Evolutionary conservation across 2,329 filamentous ascomycete genomes (phyloP).

Genomic region (Trichoderma asperellum): DNA sequence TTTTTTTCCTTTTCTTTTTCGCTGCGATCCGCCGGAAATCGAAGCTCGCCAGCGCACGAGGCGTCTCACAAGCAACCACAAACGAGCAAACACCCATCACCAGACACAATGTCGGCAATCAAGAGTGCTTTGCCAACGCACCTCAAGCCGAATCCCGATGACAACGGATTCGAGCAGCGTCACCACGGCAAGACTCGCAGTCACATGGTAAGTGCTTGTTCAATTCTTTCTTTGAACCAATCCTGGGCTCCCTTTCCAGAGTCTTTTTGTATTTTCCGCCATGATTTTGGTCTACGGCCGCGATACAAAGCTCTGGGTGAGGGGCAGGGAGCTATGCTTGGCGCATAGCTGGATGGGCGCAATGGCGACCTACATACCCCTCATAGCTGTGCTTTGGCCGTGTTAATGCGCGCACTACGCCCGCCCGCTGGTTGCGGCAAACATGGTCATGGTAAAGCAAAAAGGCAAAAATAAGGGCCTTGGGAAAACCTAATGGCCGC

Average conservation of each 20-base stretch:
- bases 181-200: conserved; percentile 86
- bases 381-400: conserved; percentile 11
- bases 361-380: conserved; percentile 3
- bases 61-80: conserved; percentile 10
- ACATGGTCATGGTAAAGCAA: neutral
- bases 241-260: neutral
- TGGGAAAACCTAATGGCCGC: conserved; percentile 5
- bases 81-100: neutral
- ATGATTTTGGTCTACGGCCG: neutral
- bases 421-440: conserved; percentile 5
- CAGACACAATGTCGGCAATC: conserved; percentile 66
- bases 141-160: conserved; percentile 68
- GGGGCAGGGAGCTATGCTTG: neutral
- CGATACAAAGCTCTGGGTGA: neutral
- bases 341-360: neutral
- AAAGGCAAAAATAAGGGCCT: neutral
- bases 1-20: too few relatives aligned
- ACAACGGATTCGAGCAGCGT: conserved; percentile 60
- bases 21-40: conserved; percentile 5
- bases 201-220: conserved; percentile 72
- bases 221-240: neutral
- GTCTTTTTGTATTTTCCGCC: neutral
- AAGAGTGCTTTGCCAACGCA: conserved; percentile 82
- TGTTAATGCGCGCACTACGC: conserved; percentile 9
- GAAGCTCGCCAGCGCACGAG: conserved; percentile 10